Conservation (phyloP, 176 grass and related monocot genomes). For the Eleusine indica region DNA sequence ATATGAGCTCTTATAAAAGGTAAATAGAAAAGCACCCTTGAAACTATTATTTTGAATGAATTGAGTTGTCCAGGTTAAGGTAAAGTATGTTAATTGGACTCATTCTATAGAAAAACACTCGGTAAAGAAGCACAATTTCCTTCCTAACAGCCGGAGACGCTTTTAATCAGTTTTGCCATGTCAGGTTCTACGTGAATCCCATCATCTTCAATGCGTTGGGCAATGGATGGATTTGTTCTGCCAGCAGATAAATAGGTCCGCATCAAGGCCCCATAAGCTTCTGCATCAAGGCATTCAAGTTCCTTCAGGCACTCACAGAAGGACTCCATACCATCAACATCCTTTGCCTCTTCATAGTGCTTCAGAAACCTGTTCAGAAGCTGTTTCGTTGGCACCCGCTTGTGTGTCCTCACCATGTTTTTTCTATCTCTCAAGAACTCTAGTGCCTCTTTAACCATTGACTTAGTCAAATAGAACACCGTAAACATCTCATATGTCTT, state of each 20-base stretch:
- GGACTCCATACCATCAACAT: slow-evolving; percentile 41
- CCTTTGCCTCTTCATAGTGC: slow-evolving; percentile 47
- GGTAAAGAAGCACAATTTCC: background rate
- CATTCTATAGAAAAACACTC: too few relatives aligned
- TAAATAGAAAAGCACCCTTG: background rate
- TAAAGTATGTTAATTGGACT: too few relatives aligned
- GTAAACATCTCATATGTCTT: slow-evolving; percentile 40
- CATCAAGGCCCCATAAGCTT: slow-evolving; percentile 31
- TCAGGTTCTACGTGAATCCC: slow-evolving; percentile 33
- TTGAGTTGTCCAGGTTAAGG: background rate
- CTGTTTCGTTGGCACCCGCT: slow-evolving; percentile 38
- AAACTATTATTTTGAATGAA: background rate
- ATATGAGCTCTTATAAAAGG: background rate
- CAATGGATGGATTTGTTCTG: slow-evolving; percentile 30
- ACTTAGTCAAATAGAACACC: slow-evolving; percentile 46
- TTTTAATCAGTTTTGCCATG: slow-evolving; percentile 18
- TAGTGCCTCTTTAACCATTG: slow-evolving; percentile 3
- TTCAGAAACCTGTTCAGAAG: slow-evolving; percentile 43
- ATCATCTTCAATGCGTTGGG: slow-evolving; percentile 32
- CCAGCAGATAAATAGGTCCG: slow-evolving; percentile 27
- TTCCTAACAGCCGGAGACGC: background rate
- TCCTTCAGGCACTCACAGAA: slow-evolving; percentile 38
- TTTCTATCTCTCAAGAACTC: slow-evolving; percentile 31
- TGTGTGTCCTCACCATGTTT: slow-evolving; percentile 26
- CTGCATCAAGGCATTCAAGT: slow-evolving; percentile 37